Evolutionary conservation across 106 monocot genomes (phyloP).

Genomic region (Chionographis japonica): DNA sequence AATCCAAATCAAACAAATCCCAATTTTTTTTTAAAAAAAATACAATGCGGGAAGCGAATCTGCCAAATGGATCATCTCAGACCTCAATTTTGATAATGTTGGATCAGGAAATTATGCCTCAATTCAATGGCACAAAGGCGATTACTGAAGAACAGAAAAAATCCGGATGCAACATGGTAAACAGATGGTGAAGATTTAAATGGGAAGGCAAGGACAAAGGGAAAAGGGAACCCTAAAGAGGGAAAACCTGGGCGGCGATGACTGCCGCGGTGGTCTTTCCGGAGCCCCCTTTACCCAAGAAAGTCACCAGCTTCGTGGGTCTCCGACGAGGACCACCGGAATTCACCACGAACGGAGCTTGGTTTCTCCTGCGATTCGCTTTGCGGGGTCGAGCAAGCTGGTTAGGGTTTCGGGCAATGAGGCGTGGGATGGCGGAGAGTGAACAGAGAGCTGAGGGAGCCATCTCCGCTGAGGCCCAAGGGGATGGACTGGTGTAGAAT

Average conservation of each 20-base stretch:
- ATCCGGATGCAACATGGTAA: too few species aligned
- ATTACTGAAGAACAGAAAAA: too few species aligned
- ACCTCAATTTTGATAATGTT: too few species aligned
- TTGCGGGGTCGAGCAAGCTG: neutral
- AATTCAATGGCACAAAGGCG: too few species aligned
- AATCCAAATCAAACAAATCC: too few species aligned
- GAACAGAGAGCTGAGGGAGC: neutral
- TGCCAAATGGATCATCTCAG: too few species aligned
- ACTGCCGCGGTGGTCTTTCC: conserved; percentile 86
- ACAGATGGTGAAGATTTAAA: too few species aligned
- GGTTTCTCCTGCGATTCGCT: conserved; percentile 10
- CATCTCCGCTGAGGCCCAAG: neutral
- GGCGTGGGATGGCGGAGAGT: neutral
- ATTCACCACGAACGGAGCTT: conserved; percentile 14
- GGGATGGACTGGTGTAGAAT: too few species aligned
- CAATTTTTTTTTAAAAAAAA: too few species aligned
- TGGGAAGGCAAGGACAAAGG: too few species aligned
- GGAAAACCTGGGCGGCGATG: conserved; percentile 67
- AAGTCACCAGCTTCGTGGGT: conserved; percentile 74
- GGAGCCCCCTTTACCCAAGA: conserved; percentile 89
- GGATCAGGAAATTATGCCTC: too few species aligned
- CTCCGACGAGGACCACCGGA: conserved; percentile 15
- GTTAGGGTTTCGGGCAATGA: conserved; percentile 18
- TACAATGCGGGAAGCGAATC: too few species aligned
- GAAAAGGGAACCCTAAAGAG: neutral